These are phyloP conservation scores for Mortierella antarctica DNA, from an alignment of 192 early-diverging fungal species.

Conservation along the genomic window DNA sequence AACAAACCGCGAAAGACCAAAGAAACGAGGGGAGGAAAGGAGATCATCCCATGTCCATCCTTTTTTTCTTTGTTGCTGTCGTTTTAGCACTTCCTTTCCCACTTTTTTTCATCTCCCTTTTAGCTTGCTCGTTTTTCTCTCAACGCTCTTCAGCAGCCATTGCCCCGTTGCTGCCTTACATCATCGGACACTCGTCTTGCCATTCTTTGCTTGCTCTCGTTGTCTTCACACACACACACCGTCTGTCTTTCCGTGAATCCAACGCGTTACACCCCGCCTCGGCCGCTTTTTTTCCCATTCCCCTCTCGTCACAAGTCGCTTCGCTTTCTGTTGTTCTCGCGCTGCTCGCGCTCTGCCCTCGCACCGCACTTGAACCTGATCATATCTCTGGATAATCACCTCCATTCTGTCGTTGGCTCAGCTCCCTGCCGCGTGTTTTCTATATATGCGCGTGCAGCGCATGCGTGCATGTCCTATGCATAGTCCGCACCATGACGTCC, in stretches of 20 bases:
- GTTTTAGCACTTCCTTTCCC: constrained; percentile 2
- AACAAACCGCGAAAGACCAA: too few species aligned
- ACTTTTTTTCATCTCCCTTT: neutral
- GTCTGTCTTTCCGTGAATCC: neutral
- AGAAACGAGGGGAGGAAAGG: too few species aligned
- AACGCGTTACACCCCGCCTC: neutral
- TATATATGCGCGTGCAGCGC: constrained; percentile 15
- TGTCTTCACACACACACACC: neutral
- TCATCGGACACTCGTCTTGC: neutral
- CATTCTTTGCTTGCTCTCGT: neutral
- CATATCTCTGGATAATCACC: neutral
- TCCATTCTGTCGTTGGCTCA: neutral
- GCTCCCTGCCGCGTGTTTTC: constrained; percentile 25
- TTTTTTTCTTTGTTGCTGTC: neutral
- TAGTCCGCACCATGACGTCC: constrained; percentile 20
- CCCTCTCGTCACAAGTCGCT: neutral
- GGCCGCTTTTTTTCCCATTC: constrained; percentile 9
- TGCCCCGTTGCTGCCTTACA: neutral
- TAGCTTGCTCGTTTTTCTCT: neutral
- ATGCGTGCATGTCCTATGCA: constrained; percentile 12
- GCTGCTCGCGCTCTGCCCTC: too few species aligned
- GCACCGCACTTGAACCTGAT: too few species aligned
- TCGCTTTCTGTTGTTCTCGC: neutral
- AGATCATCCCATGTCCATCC: neutral
- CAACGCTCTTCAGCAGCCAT: neutral